phyloP scores from a whole-genome alignment of 2,329 filamentous ascomycete genomes.

The Endothia cerciana region DNA sequence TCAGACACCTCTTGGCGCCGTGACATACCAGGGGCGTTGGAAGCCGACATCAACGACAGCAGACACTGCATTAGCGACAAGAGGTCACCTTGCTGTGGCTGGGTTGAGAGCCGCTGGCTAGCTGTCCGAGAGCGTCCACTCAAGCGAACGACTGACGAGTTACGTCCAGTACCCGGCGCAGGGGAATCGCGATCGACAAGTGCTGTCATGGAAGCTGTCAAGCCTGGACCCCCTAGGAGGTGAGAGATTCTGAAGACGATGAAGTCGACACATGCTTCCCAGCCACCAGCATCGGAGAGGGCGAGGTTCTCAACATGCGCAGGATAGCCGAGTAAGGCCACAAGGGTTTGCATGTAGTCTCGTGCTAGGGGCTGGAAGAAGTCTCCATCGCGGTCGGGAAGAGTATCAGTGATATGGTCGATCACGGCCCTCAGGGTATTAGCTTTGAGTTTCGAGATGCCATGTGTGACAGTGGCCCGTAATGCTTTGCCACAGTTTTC shows the following conservation, averaged over 20 bases:
- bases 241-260: slow-evolving; percentile 65
- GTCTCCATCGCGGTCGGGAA: slow-evolving; percentile 64
- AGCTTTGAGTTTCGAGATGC: slow-evolving; percentile 67
- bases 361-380: slow-evolving; percentile 71
- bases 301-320: slow-evolving; percentile 82
- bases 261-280: slow-evolving; percentile 73
- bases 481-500: slow-evolving; percentile 72
- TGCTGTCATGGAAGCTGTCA: not conserved
- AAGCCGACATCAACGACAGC: slow-evolving; percentile 62
- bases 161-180: slow-evolving; percentile 16
- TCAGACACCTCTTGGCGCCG: slow-evolving; percentile 60
- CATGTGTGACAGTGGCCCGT: slow-evolving; percentile 71
- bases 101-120: slow-evolving; percentile 32
- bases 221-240: slow-evolving; percentile 49
- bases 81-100: slow-evolving; percentile 42
- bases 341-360: slow-evolving; percentile 79
- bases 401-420: slow-evolving; percentile 78
- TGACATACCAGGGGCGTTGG: slow-evolving; percentile 68
- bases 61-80: slow-evolving; percentile 68
- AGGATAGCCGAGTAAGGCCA: slow-evolving; percentile 69
- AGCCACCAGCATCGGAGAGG: slow-evolving; percentile 55
- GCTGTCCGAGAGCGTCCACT: slow-evolving; percentile 28
- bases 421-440: slow-evolving; percentile 81
- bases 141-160: slow-evolving; percentile 20
- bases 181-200: slow-evolving; percentile 34